Evolutionary conservation across 1,284 basidiomycete genomes (phyloP), one percentile per base, ranked within the genome.

Genomic region (Ceratobasidium sp.): DNA sequence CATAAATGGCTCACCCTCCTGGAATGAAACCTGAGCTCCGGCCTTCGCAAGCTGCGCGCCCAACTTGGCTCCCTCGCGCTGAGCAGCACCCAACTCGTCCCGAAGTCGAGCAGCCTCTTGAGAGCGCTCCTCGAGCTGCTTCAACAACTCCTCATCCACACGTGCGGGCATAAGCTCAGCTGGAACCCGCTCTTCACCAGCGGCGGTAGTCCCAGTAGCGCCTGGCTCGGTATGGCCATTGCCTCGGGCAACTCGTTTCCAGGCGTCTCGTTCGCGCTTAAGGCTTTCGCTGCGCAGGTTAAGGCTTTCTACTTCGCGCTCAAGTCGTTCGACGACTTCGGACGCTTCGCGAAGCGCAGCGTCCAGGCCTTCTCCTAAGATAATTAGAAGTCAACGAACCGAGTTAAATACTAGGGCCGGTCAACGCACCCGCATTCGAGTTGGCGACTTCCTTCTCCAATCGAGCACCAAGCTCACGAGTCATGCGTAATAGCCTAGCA

Each of bases 321-420:
- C 91, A 37, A 99, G 86, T 35, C 91, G 89, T 78, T 92, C 89
- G 80, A 98, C 95, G 0, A 94, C 91, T 76, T 94, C 91, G 78
- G 94, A 92, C 0, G 97, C 96, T 83, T 98, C 94, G 65, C 89
- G 88, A 15, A 99, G 88, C 0, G 95, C 95, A 78, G 92, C 91
- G 20, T 71, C 54, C 20, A 71, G 71, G 89, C 89, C 81, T 95
- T 91, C 81, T 95, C 94, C 77, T 87, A 33, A 13, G 28, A 28
- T 49, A 23, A 33, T 7, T 47, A 8, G 35, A 47, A 13, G 13
- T 23, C n/a, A 33, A 13, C 7, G 82, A 35, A 81, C 81, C 77
- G 58, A 81, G 77, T 42, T 76, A 77, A 45, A 78, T 23, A 20
- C 79, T 23, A 15, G 20, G 39, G 8, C 15, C 23, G 33, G 17